Evolutionary conservation across 2,329 filamentous ascomycete species (phyloP), one percentile per base, ranked within the genome.

Genomic region (Pseudogymnoascus sp.): DNA sequence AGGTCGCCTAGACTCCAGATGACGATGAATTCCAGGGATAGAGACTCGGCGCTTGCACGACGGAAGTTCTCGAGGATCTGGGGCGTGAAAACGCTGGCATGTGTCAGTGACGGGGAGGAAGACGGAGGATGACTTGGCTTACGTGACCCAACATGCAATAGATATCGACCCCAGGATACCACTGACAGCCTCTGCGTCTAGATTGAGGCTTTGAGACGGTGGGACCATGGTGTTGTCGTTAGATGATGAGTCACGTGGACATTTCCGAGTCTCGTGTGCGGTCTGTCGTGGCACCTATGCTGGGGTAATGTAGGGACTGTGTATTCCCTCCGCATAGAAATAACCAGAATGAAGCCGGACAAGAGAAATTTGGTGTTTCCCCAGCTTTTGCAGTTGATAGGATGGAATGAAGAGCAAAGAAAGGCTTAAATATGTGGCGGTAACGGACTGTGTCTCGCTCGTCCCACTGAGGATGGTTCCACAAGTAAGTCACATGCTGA

Each of bases 31-130:
- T 93, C 88, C 12, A 97, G 84, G 0, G 91, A 96, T 1, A 97
- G 81, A 2, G 92, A 93, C 73, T 97, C 91, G 64, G 92, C 91
- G 42, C 89, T 95, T 68, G 84, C 80, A 63, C 92, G 85, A 66
- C 87, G 87, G 77, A 96, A 97, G 73, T 97, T 97, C 72, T 96
- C 91, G 69, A 96, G 88, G 70, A 99, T 97, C 70, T 99, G 94
- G 1, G 94, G 94, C 0, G 91, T 94, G 78, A 97, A 99, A 64
- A 99, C 94, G 37, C 56, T 59, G 56, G 10, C 5, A 10, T 21
- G 21, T 59, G 56, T 59, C 21, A 59, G 56, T 7, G 14, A 11
- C 14, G 14, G 4, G 4, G 6, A 21, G 11, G 18, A 1, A 14
- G 31, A 38, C 35, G 56, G 6, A 16, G 5, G 28, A 21, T 14